Evolutionary conservation across 768 basidiomycete genomes (phyloP), one percentile per base, ranked within the genome.

Genomic region (Trametes cinnabarina): DNA sequence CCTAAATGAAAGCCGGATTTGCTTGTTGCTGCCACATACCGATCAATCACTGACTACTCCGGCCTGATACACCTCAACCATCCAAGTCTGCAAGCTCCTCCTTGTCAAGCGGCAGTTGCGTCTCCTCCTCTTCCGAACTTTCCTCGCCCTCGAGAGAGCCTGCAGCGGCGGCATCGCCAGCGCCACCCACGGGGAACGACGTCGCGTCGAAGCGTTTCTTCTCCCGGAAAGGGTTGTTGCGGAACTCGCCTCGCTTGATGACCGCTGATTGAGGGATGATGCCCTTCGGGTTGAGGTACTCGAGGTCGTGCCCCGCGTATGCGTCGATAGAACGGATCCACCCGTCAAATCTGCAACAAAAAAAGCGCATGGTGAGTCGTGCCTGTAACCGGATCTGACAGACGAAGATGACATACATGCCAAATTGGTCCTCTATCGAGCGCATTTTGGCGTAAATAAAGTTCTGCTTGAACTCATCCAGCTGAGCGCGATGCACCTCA

Each of bases 361-460:
- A 41, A 46, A 47, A 20, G 12, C 30, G 25, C 20, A 44, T 8
- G 9, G n/a, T 44, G 9, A 44, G 43, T 25, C 37, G n/a, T 6
- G 12, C 43, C 8, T 4, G n/a, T 25, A 22, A 23, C 8, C 7
- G 15, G 37, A 15, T 1, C 10, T 10, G 12, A 47, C 0, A n/a
- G 28, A 26, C n/a, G 22, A 40, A 17, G 3, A 46, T 30, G 37
- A 81, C 94, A 60, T 65, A 94, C 92, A 91, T 73, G 55, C 86
- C 89, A 64, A 82, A 78, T 17, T 78, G 80, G 60, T 91, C 86
- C 72, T 99, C 97, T 25, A 93, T 86, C 58, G 79, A 75, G 46
- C 94, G 83, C 88, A 98, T 90, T 61, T 84, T 83, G 62, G 88
- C 79, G 66, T 98, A 98, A 30, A 99, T 96, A 62, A 83, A 82